phyloP scores from a whole-genome alignment of 2,329 filamentous ascomycete species.

The Fusarium vanettenii region DNA sequence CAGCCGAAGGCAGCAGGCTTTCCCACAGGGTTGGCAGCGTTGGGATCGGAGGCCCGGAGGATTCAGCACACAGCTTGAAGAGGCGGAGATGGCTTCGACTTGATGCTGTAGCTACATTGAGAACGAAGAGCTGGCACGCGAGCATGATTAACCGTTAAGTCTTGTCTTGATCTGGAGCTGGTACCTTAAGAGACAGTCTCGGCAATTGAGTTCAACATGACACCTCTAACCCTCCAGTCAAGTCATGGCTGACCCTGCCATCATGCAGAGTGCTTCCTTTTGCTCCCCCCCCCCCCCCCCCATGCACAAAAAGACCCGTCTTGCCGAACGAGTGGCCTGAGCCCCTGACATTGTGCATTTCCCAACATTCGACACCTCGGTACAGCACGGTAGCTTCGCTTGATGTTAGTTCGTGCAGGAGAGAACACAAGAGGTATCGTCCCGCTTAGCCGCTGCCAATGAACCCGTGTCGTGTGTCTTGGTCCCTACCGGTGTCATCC shows the following conservation, averaged over 20 bases:
- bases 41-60: background rate
- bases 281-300: background rate
- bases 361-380: constrained; percentile 24
- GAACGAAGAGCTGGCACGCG: background rate
- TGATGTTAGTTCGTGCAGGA: constrained; percentile 28
- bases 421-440: constrained; percentile 14
- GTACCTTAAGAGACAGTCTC: background rate
- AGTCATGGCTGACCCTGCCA: constrained; percentile 13
- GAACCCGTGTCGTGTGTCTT: background rate
- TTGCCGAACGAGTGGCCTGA: constrained; percentile 41
- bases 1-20: constrained; percentile 20
- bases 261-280: constrained; percentile 5
- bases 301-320: constrained; percentile 10
- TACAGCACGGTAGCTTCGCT: constrained; percentile 5
- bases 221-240: constrained; percentile 13
- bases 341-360: constrained; percentile 33
- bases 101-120: background rate
- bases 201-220: constrained; percentile 4
- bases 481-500: background rate
- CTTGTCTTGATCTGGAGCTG: background rate
- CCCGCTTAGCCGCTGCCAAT: constrained; percentile 23
- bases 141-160: background rate
- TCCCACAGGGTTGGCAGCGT: constrained; percentile 23
- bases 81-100: constrained; percentile 7
- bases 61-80: background rate